Evolutionary conservation across 2,329 filamentous ascomycete genomes (phyloP).

Genomic region (Scedosporium apiospermum): DNA sequence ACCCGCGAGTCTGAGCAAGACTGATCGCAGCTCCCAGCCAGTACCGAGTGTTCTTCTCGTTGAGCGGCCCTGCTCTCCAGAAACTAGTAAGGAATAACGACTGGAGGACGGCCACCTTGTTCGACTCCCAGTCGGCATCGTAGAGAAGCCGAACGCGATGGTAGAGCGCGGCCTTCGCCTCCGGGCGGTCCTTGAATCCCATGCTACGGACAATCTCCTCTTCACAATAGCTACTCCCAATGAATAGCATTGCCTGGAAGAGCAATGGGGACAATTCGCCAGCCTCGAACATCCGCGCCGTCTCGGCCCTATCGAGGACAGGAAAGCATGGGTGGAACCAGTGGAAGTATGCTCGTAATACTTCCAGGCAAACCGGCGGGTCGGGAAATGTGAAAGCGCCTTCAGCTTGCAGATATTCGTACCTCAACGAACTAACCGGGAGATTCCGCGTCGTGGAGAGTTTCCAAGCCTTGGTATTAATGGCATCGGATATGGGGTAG

Average conservation of each 20-base stretch:
- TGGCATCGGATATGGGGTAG: constrained; percentile 9
- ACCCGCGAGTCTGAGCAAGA: constrained; percentile 38
- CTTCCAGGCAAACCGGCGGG: constrained; percentile 26
- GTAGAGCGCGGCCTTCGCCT: constrained; percentile 40
- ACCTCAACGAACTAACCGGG: constrained; percentile 21
- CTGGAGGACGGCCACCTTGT: constrained; percentile 39
- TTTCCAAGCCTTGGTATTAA: constrained; percentile 21
- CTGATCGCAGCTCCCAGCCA: constrained; percentile 42
- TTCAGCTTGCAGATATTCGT: constrained; percentile 10
- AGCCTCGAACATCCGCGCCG: constrained; percentile 27
- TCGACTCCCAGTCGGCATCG: constrained; percentile 42
- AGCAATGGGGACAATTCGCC: constrained; percentile 37
- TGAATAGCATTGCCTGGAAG: constrained; percentile 43
- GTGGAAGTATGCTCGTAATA: constrained; percentile 42
- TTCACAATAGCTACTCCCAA: constrained; percentile 43
- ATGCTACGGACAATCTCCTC: constrained; percentile 33
- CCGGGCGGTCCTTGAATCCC: background rate
- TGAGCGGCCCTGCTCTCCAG: constrained; percentile 39
- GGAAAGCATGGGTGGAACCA: constrained; percentile 50
- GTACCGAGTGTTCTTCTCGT: constrained; percentile 38
- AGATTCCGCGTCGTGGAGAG: constrained; percentile 18
- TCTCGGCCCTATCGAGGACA: constrained; percentile 35
- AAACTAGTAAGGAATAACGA: constrained; percentile 45
- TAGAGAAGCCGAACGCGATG: constrained; percentile 39
- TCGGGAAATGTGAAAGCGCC: constrained; percentile 34